These are phyloP conservation scores for Ceratocystis harringtonii DNA, from an alignment of 2,329 filamentous ascomycete genomes.

Conservation along the genomic window DNA sequence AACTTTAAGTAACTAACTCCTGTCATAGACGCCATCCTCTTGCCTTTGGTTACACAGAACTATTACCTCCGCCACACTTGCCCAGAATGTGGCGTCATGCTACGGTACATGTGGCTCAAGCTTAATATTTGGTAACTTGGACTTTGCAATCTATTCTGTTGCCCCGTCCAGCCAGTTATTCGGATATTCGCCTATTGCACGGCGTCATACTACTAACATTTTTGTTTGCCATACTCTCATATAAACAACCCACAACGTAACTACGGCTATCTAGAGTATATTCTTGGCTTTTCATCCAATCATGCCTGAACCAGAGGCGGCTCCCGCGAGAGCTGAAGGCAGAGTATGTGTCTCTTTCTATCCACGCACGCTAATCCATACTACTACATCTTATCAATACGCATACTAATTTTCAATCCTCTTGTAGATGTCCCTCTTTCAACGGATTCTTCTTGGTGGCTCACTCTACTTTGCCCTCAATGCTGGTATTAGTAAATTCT, in stretches of 20 bases:
- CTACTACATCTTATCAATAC: no score
- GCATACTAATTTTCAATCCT: not conserved
- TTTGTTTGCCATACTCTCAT: not conserved
- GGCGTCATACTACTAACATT: not conserved
- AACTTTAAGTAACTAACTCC: not conserved
- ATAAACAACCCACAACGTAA: not conserved
- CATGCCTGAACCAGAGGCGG: constrained; percentile 6
- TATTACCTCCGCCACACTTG: not conserved
- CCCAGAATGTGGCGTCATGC: not conserved
- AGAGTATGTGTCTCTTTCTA: constrained; percentile 5
- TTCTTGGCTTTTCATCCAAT: not conserved
- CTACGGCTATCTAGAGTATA: not conserved
- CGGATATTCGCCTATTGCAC: not conserved
- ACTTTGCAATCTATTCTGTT: not conserved
- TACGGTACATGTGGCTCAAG: not conserved
- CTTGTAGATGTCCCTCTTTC: constrained; percentile 19
- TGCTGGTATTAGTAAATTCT: constrained; percentile 39
- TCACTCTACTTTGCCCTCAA: constrained; percentile 46
- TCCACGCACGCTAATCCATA: not conserved
- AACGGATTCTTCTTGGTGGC: constrained; percentile 37
- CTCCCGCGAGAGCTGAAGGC: constrained; percentile 7
- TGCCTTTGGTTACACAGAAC: not conserved
- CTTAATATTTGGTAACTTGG: not conserved
- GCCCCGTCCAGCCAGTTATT: no score
- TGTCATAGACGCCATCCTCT: not conserved